These are phyloP conservation scores for Domatiomyces catenatus DNA, from an alignment of 2,329 filamentous ascomycete genomes.

Conservation along the genomic window DNA sequence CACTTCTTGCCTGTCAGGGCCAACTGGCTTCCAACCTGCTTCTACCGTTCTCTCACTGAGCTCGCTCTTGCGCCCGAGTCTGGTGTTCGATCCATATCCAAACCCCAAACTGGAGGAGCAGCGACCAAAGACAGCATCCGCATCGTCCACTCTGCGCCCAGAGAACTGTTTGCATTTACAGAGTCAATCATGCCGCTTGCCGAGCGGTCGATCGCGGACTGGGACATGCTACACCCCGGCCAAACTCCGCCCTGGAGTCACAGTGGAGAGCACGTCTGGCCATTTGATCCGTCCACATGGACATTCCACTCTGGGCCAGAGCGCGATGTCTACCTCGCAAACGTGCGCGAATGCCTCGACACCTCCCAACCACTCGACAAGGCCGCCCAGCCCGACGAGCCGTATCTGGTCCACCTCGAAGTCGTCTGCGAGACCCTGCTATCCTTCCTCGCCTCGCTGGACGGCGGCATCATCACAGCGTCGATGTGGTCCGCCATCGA, in stretches of 20 bases:
- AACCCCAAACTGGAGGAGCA: slow-evolving; percentile 22
- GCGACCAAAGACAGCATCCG: neutral
- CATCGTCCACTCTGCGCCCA: slow-evolving; percentile 58
- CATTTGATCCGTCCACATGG: slow-evolving; percentile 40
- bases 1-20: slow-evolving; percentile 77
- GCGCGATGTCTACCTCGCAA: slow-evolving; percentile 30
- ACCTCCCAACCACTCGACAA: slow-evolving; percentile 47
- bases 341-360: slow-evolving; percentile 53
- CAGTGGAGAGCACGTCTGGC: slow-evolving; percentile 31
- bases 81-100: slow-evolving; percentile 51
- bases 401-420: slow-evolving; percentile 57
- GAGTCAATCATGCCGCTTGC: slow-evolving; percentile 54
- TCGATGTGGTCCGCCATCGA: slow-evolving; percentile 57
- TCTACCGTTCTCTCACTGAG: slow-evolving; percentile 76
- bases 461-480: slow-evolving; percentile 62
- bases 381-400: slow-evolving; percentile 46
- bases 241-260: slow-evolving; percentile 39
- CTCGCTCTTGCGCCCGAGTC: slow-evolving; percentile 69
- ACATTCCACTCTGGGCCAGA: slow-evolving; percentile 26
- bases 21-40: slow-evolving; percentile 64
- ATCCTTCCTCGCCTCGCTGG: slow-evolving; percentile 57
- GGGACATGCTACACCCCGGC: slow-evolving; percentile 40
- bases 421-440: slow-evolving; percentile 56
- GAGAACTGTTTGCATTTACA: slow-evolving; percentile 78
- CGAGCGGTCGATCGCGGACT: slow-evolving; percentile 45